Evolutionary conservation across 805 yeast genomes (phyloP), one percentile per base, ranked within the genome.

Genomic region (Millerago galiae): DNA sequence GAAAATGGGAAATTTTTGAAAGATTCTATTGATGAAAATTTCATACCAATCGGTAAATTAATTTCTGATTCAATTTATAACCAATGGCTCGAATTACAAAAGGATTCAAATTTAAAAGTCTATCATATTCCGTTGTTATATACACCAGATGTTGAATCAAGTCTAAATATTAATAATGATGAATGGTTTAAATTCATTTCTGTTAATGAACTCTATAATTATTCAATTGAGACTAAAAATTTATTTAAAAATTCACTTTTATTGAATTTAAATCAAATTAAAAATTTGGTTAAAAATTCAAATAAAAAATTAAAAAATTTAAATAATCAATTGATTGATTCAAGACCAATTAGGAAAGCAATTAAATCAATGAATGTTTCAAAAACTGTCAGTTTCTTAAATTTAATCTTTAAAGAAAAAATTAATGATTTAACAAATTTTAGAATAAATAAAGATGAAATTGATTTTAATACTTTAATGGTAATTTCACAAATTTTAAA

Each of bases 81-180:
- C 26, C 47, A 47, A 24, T 49, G 53, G 53, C 12, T 49, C 15
- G 51, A 49, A 27, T 33, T 49, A 13, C 36, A 34, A 16, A 36
- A 37, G 11, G 47, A 41, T 17, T 29, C 44, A 3, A 41, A 32
- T 1, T 8, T 37, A 3, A 45, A 38, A 17, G 28, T 43, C 12
- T 47, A 35, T 27, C 53, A 49, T 36, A 47, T 49, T 13, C 51
- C 51, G 11, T 38, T 49, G 21, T 37, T 49, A 14, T 46, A 41
- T 33, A 47, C 53, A 8, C 53, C 51, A 14, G 43, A 47, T 16
- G 25, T 28, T 15, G 38, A 38, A 7, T 28, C 25, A 6, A 5
- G n/a, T 29, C 15, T 28, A 7, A 28, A 28, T 21, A 30, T 18
- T 16, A 33, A 25, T 2, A 35, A 29, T 1, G 35, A 28, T 10